Base-by-base conservation (phyloP, 1,139 yeast genomes). In the Entelexis sorbosivorans region DNA sequence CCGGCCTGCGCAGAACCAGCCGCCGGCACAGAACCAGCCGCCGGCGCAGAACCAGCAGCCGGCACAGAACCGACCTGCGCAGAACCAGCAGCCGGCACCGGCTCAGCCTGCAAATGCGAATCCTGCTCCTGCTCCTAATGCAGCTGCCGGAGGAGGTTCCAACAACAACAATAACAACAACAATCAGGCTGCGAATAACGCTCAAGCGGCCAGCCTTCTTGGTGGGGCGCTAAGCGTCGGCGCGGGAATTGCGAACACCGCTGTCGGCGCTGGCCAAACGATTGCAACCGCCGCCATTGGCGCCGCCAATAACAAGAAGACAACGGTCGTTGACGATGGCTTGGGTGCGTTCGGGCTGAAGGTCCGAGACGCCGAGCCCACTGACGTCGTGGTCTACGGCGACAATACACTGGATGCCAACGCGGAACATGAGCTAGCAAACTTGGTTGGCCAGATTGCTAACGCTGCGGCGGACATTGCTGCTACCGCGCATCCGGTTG, bases 221-320 rank as follows among this genome's bases (percentile, higher is more conserved):
- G 44, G 44, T 7, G 44, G 35, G 3, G 44, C 26, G 4, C n/a
- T 40, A 5, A 40, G 44, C 16, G 35, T 29, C 13, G 44, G 44
- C 6, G 34, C 44, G 2, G 44, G 44, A 5, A 29, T 40, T 13
- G 44, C 44, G 2, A 19, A 29, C 16, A 40, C 44, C 2, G 44
- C 44, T 5, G 24, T 40, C 1, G 34, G 44, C 7, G 44, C 44
- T 3, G 44, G 35, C 13, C 22, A 40, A 10, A 40, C 44, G 2
- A 40, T 40, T 19, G 44, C 44, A 6, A 40, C 44, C 16, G 44
- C 44, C 6, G 44, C 44, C 2, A 40, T 40, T 17, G 44, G 44
- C 11, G 44, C 44, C 10, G 34, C 44, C 2, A 13, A 24, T 6
- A 28, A 6, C 10, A 22, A n/a, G 13, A 29, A 34, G 16, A 29